Percentiles rank a stretch among this genome's conserved stretches.
Evolutionary conservation across 78 protist species (phyloP).

Genomic region (Salpingoeca rosetta): DNA sequence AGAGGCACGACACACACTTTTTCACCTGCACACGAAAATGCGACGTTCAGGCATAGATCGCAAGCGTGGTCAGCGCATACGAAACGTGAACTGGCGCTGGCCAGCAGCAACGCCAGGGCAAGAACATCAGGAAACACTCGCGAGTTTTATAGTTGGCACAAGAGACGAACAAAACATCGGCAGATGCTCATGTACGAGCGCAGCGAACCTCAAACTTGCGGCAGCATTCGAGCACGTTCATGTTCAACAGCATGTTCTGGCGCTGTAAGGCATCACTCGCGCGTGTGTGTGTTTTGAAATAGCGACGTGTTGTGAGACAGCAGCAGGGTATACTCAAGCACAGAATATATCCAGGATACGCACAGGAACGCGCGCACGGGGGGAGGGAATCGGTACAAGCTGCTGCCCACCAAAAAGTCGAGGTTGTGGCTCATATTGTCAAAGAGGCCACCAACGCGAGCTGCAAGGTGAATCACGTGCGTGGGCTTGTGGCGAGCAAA

Average conservation of each 20-base stretch:
- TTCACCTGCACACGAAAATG: too few species aligned
- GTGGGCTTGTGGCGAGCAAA: conserved; percentile 73
- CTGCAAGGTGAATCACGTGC: conserved; percentile 87
- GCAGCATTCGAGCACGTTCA: conserved; percentile 48
- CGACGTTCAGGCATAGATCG: too few species aligned
- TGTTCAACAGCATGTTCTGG: conserved; percentile 68
- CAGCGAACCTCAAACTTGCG: background rate
- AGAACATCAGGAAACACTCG: too few species aligned
- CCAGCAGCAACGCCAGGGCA: too few species aligned
- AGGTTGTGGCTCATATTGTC: conserved; percentile 68
- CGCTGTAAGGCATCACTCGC: background rate
- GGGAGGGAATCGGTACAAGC: background rate
- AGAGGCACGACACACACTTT: conserved; percentile 70
- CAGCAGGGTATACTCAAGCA: background rate
- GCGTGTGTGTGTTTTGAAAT: too few species aligned
- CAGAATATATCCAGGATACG: background rate
- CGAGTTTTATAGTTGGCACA: too few species aligned
- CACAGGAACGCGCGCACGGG: too few species aligned
- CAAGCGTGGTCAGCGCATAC: too few species aligned
- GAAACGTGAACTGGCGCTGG: too few species aligned
- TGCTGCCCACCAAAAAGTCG: conserved; percentile 22
- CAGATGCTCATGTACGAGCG: background rate
- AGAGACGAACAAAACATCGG: background rate
- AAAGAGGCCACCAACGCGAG: conserved; percentile 69
- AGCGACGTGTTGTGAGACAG: background rate